Evolutionary conservation across 345 rosid genomes (phyloP).

Genomic region (Hevea brasiliensis): DNA sequence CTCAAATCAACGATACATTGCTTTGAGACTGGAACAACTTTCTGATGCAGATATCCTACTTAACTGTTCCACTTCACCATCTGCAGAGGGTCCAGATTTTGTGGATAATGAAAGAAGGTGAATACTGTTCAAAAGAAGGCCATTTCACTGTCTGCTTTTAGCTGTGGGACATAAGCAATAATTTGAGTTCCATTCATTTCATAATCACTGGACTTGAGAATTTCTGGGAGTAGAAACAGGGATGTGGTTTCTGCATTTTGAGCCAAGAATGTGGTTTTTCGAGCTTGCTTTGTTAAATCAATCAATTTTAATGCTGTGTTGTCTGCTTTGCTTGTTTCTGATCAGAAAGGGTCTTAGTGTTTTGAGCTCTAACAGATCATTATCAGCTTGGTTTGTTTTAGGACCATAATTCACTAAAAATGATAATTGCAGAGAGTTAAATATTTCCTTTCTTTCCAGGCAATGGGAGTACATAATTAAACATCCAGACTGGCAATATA

Average conservation of each 20-base stretch:
- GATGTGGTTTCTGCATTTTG: not conserved
- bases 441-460: constrained; percentile 37
- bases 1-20: constrained; percentile 17
- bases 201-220: not conserved
- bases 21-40: constrained; percentile 38
- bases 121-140: not conserved
- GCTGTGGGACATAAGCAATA: not conserved
- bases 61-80: constrained; percentile 74
- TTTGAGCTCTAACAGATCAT: not conserved
- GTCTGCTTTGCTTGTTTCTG: not conserved
- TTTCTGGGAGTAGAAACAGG: not conserved
- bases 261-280: not conserved
- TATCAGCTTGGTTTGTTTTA: not conserved
- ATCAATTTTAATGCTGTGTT: not conserved
- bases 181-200: not conserved
- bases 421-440: not conserved
- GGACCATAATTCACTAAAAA: not conserved
- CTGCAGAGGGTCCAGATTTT: constrained; percentile 84
- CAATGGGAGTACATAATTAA: constrained; percentile 53
- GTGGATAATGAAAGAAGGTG: constrained; percentile 64
- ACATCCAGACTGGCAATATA: constrained; percentile 60
- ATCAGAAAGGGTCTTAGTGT: not conserved
- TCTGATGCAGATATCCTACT: constrained; percentile 62
- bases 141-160: not conserved
- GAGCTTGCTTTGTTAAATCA: not conserved